phyloP scores from a whole-genome alignment of 192 early-diverging fungal genomes.

The Coemansia sp. region DNA sequence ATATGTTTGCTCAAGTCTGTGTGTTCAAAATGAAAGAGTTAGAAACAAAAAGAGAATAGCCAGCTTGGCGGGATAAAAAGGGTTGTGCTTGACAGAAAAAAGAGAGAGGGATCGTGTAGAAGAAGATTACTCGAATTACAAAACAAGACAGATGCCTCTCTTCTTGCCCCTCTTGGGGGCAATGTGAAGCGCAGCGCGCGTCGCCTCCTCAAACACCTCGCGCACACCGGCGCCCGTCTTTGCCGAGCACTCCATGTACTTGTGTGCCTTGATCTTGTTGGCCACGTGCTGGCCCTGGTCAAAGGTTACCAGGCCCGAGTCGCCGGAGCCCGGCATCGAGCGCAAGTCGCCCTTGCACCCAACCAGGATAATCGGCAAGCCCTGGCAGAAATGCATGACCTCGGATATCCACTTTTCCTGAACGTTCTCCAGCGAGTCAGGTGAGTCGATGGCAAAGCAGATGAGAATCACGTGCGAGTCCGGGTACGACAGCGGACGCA shows the following conservation, averaged over 20 bases:
- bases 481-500: slow-evolving; percentile 89
- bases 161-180: slow-evolving; percentile 42
- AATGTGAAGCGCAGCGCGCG: slow-evolving; percentile 74
- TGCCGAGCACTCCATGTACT: slow-evolving; percentile 86
- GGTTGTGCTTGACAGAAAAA: slow-evolving; percentile 5
- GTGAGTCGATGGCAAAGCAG: slow-evolving; percentile 86
- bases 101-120: slow-evolving; percentile 1
- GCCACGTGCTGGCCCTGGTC: slow-evolving; percentile 70
- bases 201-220: slow-evolving; percentile 69
- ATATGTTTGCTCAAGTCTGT: neutral
- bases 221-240: slow-evolving; percentile 35
- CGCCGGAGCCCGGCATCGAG: slow-evolving; percentile 11
- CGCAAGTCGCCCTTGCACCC: slow-evolving; percentile 56
- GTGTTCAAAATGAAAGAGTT: neutral
- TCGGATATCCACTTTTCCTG: slow-evolving; percentile 49
- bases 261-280: slow-evolving; percentile 79
- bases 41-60: neutral
- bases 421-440: slow-evolving; percentile 81
- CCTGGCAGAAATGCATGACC: slow-evolving; percentile 23
- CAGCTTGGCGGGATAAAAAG: slow-evolving; percentile 1
- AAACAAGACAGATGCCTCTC: slow-evolving; percentile 43
- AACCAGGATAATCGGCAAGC: slow-evolving; percentile 32
- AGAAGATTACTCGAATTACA: slow-evolving; percentile 21
- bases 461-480: slow-evolving; percentile 92
- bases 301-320: slow-evolving; percentile 56